Evolutionary conservation across 2,329 filamentous ascomycete species (phyloP).

Genomic region (Onygenales sp.): DNA sequence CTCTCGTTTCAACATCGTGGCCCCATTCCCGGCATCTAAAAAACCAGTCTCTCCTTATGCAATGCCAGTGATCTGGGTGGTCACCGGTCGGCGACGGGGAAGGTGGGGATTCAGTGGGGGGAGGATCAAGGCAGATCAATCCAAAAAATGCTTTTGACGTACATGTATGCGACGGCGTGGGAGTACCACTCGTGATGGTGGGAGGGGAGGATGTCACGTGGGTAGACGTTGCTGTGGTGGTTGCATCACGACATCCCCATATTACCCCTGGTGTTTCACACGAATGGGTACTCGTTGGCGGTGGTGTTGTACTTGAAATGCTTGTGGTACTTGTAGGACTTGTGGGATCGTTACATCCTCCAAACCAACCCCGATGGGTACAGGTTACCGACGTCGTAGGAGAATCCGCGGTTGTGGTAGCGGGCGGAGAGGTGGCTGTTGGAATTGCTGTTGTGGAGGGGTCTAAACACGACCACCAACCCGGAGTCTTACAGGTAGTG

Average conservation of each 20-base stretch:
- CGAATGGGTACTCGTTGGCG: slow-evolving; percentile 13
- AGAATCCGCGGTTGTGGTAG: slow-evolving; percentile 20
- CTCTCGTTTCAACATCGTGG: not conserved
- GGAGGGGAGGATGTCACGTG: slow-evolving; percentile 27
- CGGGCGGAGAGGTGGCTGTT: slow-evolving; percentile 24
- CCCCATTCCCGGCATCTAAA: slow-evolving; percentile 34
- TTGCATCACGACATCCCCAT: slow-evolving; percentile 45
- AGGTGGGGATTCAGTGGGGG: not conserved
- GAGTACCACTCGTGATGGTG: slow-evolving; percentile 17
- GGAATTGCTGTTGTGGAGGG: slow-evolving; percentile 33
- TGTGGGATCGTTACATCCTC: slow-evolving; percentile 30
- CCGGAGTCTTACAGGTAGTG: slow-evolving; percentile 79
- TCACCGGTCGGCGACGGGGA: slow-evolving; percentile 13
- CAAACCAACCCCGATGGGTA: slow-evolving; percentile 26
- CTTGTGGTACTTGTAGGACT: slow-evolving; percentile 16
- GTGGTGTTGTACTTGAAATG: slow-evolving; percentile 11
- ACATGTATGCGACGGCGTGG: slow-evolving; percentile 17
- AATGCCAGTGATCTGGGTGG: slow-evolving; percentile 20
- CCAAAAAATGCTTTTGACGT: slow-evolving; percentile 18
- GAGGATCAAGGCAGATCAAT: slow-evolving; percentile 17
- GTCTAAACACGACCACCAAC: slow-evolving; percentile 69
- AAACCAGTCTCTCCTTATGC: slow-evolving; percentile 32
- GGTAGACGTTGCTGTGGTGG: slow-evolving; percentile 16
- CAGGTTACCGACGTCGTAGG: slow-evolving; percentile 11
- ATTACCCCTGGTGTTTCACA: slow-evolving; percentile 48